phyloP scores from a whole-genome alignment of 441 rosid genomes.

The Cnidoscolus chayamansa region DNA sequence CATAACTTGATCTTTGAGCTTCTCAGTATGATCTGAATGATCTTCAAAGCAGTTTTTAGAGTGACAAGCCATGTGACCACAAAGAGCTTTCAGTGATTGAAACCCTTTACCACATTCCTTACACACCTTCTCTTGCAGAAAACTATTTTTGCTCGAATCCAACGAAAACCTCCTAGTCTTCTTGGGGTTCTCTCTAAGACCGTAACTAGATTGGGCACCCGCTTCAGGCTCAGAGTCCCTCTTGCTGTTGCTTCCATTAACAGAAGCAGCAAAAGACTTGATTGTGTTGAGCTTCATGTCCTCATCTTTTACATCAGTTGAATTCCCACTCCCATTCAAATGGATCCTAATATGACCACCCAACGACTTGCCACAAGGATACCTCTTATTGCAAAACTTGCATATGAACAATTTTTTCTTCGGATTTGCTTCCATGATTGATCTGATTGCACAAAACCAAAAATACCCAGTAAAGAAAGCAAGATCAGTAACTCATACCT shows the following conservation, averaged over 20 bases:
- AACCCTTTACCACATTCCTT: slow-evolving; percentile 79
- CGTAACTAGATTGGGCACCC: slow-evolving; percentile 52
- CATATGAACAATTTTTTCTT: slow-evolving; percentile 54
- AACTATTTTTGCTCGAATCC: slow-evolving; percentile 35
- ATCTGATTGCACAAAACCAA: slow-evolving; percentile 17
- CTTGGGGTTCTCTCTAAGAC: slow-evolving; percentile 71
- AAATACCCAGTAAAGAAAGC: slow-evolving; percentile 32
- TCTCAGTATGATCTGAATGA: slow-evolving; percentile 29
- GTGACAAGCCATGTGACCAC: slow-evolving; percentile 73
- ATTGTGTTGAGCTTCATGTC: slow-evolving; percentile 31
- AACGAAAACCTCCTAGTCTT: slow-evolving; percentile 48
- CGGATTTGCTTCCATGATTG: slow-evolving; percentile 46
- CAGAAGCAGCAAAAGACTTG: slow-evolving; percentile 20
- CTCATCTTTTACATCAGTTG: slow-evolving; percentile 35
- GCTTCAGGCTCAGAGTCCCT: slow-evolving; percentile 30
- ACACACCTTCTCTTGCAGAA: slow-evolving; percentile 42
- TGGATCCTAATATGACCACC: slow-evolving; percentile 93
- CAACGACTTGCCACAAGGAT: slow-evolving; percentile 76
- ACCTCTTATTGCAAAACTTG: slow-evolving; percentile 66
- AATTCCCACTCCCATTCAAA: slow-evolving; percentile 24
- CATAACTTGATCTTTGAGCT: slow-evolving; percentile 39
- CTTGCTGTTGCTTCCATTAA: slow-evolving; percentile 20
- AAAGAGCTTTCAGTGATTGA: slow-evolving; percentile 65
- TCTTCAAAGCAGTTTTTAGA: slow-evolving; percentile 47
- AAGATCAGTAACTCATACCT: slow-evolving; percentile 26